Conservation (phyloP, 345 rosid genomes). For the Linum lewisii region DNA sequence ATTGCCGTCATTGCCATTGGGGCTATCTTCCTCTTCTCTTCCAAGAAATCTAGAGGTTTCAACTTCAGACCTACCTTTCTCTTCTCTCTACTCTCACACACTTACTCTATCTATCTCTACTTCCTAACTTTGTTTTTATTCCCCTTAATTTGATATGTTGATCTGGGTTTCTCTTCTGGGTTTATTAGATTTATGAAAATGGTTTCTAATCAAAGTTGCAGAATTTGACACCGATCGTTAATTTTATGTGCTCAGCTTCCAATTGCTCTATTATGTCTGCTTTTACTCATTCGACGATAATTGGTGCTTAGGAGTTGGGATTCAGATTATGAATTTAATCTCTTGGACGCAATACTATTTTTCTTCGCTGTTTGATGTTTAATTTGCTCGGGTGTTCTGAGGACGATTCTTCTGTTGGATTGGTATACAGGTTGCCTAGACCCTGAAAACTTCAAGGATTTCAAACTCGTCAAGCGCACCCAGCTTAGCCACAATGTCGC, state of each 20-base stretch:
- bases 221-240: neutral
- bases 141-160: neutral
- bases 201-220: neutral
- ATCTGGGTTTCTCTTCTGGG: neutral
- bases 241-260: neutral
- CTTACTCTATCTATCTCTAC: too few species aligned
- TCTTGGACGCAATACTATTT: neutral
- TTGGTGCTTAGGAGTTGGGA: neutral
- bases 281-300: neutral
- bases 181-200: neutral
- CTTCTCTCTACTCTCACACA: neutral
- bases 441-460: conserved; percentile 83
- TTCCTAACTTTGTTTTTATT: too few species aligned
- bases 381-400: neutral
- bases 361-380: neutral
- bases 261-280: neutral
- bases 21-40: conserved; percentile 47
- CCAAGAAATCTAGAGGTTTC: conserved; percentile 64
- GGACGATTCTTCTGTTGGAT: too few species aligned
- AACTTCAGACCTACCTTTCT: conserved; percentile 9
- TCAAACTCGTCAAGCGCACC: conserved; percentile 72
- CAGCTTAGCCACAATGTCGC: conserved; percentile 97
- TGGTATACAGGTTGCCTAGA: conserved; percentile 53
- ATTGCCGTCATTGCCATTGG: conserved; percentile 48
- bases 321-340: neutral